phyloP scores from a whole-genome alignment of 139 green algal species.

The Pseudopediastrum boryanum region DNA sequence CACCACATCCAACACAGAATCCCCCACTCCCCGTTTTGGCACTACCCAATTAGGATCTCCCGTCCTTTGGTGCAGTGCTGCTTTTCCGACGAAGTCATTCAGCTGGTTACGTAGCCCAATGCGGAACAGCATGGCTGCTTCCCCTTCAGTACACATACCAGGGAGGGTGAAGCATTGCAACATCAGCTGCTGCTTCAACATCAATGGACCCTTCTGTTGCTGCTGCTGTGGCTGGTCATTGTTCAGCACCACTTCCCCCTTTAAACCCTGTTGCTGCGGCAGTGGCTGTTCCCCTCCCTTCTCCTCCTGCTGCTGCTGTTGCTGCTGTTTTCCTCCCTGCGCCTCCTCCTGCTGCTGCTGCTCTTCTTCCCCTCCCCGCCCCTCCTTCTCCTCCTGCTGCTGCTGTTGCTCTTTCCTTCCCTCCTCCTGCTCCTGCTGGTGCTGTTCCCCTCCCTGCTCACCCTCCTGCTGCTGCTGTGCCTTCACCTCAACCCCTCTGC shows the following conservation, averaged over 20 bases:
- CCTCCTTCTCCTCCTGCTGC: conserved; percentile 3
- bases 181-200: background rate
- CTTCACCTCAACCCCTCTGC: no score
- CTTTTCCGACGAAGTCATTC: background rate
- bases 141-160: background rate
- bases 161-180: background rate
- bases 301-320: background rate
- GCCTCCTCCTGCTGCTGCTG: conserved; percentile 7
- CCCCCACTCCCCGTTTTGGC: background rate
- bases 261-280: background rate
- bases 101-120: conserved; percentile 9
- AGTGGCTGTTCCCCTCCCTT: background rate
- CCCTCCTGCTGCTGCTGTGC: no score
- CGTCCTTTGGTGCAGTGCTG: background rate
- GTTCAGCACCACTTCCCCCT: background rate
- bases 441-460: conserved; percentile 9
- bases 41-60: background rate
- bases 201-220: no score
- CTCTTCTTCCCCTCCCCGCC: background rate
- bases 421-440: conserved; percentile 6
- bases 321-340: background rate
- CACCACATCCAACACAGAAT: background rate
- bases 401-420: background rate
- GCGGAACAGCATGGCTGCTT: no score
- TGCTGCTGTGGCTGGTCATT: background rate